Percentiles rank a stretch among this genome's conserved stretches.
Evolutionary conservation across 345 rosid genomes (phyloP).

Genomic region (Aurinia saxatilis): DNA sequence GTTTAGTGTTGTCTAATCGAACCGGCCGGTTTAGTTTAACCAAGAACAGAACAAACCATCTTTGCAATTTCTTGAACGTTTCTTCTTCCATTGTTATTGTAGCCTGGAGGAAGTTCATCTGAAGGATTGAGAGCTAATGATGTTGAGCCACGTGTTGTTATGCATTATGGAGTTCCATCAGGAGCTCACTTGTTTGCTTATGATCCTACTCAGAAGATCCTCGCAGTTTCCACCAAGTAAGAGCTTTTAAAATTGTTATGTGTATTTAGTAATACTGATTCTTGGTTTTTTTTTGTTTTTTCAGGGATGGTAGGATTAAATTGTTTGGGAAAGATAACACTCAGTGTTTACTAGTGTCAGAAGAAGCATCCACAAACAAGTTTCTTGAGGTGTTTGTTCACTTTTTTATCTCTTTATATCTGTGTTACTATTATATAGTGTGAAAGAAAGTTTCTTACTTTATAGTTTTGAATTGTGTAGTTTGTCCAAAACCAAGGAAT

Average conservation of each 20-base stretch:
- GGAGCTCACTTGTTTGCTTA: constrained; percentile 61
- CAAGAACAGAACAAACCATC: background rate
- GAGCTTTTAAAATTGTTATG: background rate
- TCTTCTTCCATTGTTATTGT: constrained; percentile 10
- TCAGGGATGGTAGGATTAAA: constrained; percentile 83
- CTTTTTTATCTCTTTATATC: constrained; percentile 8
- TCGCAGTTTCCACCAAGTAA: constrained; percentile 72
- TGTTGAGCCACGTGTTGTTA: constrained; percentile 63
- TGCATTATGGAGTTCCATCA: constrained; percentile 85
- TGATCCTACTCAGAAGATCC: constrained; percentile 57
- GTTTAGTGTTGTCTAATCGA: background rate
- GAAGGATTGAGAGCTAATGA: constrained; percentile 62
- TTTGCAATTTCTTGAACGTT: background rate
- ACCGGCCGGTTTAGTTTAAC: constrained; percentile 3
- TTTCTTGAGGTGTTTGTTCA: constrained; percentile 52
- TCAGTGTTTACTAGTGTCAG: constrained; percentile 60
- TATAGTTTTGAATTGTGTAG: constrained; percentile 29
- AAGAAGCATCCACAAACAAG: constrained; percentile 56
- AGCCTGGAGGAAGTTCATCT: constrained; percentile 53
- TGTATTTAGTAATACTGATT: background rate
- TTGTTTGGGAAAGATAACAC: constrained; percentile 66
- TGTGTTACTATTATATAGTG: background rate
- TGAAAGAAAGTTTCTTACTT: background rate
- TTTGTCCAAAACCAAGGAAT: constrained; percentile 66
- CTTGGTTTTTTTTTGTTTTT: background rate